These are phyloP conservation scores for Botrytis elliptica DNA, from an alignment of 2,329 filamentous ascomycete species.

Conservation along the genomic window DNA sequence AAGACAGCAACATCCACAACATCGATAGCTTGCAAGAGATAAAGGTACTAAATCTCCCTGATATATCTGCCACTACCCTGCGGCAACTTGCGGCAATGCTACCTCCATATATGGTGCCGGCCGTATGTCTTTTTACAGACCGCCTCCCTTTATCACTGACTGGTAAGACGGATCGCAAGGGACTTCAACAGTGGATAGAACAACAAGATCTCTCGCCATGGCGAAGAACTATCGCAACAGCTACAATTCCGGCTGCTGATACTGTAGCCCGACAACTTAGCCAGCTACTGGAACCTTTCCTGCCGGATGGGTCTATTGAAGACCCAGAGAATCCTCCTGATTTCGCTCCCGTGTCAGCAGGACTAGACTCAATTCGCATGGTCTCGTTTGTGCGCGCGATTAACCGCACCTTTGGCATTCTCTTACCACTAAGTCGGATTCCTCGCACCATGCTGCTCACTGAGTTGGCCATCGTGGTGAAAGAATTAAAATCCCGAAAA, in stretches of 20 bases:
- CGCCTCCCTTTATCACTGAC: not conserved
- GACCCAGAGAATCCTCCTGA: not conserved
- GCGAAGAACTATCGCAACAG: not conserved
- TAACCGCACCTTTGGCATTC: not conserved
- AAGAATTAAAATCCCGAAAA: not conserved
- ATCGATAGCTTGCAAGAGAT: not conserved
- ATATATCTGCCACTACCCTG: not conserved
- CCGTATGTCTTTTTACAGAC: not conserved
- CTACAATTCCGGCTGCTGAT: not conserved
- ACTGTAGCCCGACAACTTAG: not conserved
- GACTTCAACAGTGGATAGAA: conserved; percentile 1
- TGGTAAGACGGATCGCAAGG: not conserved
- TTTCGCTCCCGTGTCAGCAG: not conserved
- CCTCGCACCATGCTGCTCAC: not conserved
- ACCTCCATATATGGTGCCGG: not conserved
- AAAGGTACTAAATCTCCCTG: not conserved
- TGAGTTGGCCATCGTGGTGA: not conserved
- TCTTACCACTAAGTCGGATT: not conserved
- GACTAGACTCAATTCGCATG: not conserved
- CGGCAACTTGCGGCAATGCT: not conserved
- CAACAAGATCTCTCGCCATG: not conserved
- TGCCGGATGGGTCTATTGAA: not conserved
- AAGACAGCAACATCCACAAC: not conserved
- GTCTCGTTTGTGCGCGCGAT: not conserved
- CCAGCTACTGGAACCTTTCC: not conserved